Percentiles rank a stretch among this genome's conserved stretches.
phyloP scores from a whole-genome alignment of 345 rosid genomes.

The Odontarrhena argentea region DNA sequence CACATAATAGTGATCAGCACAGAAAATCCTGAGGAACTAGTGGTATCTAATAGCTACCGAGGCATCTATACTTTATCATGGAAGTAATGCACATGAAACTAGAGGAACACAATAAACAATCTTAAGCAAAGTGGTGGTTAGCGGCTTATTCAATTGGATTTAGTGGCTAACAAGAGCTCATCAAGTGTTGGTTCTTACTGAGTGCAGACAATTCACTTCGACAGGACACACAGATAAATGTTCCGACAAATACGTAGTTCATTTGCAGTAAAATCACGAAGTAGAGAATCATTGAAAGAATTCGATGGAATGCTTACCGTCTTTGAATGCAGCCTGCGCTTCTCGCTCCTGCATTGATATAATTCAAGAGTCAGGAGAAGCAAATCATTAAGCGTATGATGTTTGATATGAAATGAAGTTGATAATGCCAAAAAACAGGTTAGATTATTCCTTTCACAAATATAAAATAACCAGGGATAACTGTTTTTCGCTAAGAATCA shows the following conservation, averaged over 20 bases:
- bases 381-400: constrained; percentile 19
- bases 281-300: constrained; percentile 16
- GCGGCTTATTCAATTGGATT: constrained; percentile 16
- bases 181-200: constrained; percentile 3
- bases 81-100: constrained; percentile 10
- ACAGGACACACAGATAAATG: constrained; percentile 11
- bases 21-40: constrained; percentile 10
- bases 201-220: constrained; percentile 4
- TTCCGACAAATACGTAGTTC: constrained; percentile 3
- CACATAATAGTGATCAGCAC: constrained; percentile 13
- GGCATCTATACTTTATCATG: constrained; percentile 4
- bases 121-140: constrained; percentile 18
- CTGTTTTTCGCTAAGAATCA: background rate
- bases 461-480: background rate
- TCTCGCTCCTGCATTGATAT: constrained; percentile 61
- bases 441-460: constrained; percentile 19
- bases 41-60: background rate
- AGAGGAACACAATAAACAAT: constrained; percentile 10
- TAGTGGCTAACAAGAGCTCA: background rate
- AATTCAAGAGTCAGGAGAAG: constrained; percentile 24
- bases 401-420: constrained; percentile 16
- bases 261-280: constrained; percentile 16
- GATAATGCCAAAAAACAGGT: constrained; percentile 14
- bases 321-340: constrained; percentile 62
- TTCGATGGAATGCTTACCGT: constrained; percentile 50